Evolutionary conservation across 371 early-diverging fungal genomes (phyloP), one percentile per base, ranked within the genome.

Genomic region (Mucor saturninus): DNA sequence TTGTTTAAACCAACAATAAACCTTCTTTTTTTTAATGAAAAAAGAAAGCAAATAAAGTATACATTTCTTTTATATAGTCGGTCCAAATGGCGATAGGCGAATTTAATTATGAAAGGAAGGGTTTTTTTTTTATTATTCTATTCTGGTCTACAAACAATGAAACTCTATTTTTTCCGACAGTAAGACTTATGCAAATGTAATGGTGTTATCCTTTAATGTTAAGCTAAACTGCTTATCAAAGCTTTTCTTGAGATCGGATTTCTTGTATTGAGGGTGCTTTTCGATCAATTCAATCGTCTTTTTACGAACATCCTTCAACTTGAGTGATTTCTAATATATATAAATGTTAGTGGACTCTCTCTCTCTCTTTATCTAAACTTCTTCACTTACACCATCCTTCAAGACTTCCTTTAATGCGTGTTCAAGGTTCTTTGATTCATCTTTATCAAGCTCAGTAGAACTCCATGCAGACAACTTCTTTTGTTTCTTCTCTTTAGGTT

Each of bases 261-360:
- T 72, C 29, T 64, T 59, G 38, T 40, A 62, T 42, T 78, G 66
- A 13, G 73, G 68, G 35, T 80, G 76, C 35, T 68, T 59, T 39
- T 66, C 59, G 43, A 77, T 67, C 28, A 73, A 43, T 46, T 75
- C 67, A 21, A 75, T 67, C 0, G 68, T 65, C 60, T 75, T 77
- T 60, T 77, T 77, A 31, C 73, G 74, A 15, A 64, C 63, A 59
- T 75, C 76, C 37, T 70, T 72, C 10, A 76, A 53, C 9, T 67
- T 53, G 1, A 73, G 40, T 6, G 75, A n/a, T 15, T 64, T 65
- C 74, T 77, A 52, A 48, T 46, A n/a, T 5, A 13, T 38, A 32
- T 35, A 54, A 14, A 13, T 30, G 29, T 50, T 32, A 61, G 5
- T 32, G 11, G 5, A 7, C 28, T 37, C 13, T 15, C 14, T 57